Percentiles rank a stretch among this genome's conserved stretches.
Evolutionary conservation across 2,329 filamentous ascomycete genomes (phyloP).

Genomic region (Aspergillus sp.): DNA sequence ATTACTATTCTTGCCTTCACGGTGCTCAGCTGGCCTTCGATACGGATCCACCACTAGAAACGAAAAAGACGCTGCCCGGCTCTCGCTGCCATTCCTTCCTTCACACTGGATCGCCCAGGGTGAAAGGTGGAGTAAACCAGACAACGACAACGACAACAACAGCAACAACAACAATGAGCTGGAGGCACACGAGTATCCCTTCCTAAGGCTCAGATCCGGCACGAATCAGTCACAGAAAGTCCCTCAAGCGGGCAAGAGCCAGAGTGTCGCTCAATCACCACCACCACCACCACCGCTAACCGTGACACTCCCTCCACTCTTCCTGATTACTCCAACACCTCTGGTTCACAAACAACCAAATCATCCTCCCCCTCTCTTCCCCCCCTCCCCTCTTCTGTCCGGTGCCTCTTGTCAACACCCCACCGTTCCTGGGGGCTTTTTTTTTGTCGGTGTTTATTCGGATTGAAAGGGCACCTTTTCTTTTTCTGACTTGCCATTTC

Average conservation of each 20-base stretch:
- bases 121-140: slow-evolving; percentile 8
- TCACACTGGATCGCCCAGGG: background rate
- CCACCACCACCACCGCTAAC: background rate
- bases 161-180: background rate
- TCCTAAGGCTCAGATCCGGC: background rate
- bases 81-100: background rate
- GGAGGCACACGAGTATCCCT: background rate
- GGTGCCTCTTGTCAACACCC: slow-evolving; percentile 5
- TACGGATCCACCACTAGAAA: slow-evolving; percentile 3
- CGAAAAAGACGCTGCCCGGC: slow-evolving; percentile 1
- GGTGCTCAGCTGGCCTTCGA: background rate
- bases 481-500: slow-evolving; percentile 4
- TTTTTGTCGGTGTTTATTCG: slow-evolving; percentile 12
- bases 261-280: background rate
- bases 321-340: background rate
- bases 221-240: background rate
- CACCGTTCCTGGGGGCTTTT: slow-evolving; percentile 14
- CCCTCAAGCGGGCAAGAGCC: background rate
- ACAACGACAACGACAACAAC: background rate
- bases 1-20: slow-evolving; percentile 1
- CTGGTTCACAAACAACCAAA: background rate
- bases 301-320: background rate
- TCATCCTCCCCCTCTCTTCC: background rate
- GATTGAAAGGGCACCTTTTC: slow-evolving; percentile 8
- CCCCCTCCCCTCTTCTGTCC: background rate